These are phyloP conservation scores for Rhododendron ovatum DNA, from an alignment of 148 eudicot species.

Conservation along the genomic window DNA sequence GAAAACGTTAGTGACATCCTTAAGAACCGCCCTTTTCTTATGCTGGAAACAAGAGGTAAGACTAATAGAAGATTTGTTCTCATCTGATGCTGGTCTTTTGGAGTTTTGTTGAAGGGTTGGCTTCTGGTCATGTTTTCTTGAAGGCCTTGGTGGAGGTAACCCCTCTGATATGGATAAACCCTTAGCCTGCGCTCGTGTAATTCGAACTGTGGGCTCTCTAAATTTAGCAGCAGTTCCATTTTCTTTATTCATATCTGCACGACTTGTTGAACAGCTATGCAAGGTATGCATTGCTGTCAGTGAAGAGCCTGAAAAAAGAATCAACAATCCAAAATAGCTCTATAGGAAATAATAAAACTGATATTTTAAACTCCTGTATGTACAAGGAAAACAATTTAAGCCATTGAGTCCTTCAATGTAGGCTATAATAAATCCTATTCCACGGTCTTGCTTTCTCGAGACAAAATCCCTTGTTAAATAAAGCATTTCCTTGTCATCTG, in stretches of 20 bases:
- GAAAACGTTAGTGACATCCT: constrained; percentile 62
- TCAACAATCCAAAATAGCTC: constrained; percentile 12
- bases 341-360: not conserved
- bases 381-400: not conserved
- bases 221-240: constrained; percentile 25
- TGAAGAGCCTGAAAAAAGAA: not conserved
- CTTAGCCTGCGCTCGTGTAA: constrained; percentile 71
- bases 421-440: not conserved
- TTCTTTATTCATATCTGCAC: constrained; percentile 45
- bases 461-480: not conserved
- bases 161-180: constrained; percentile 42
- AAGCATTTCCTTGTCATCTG: not conserved
- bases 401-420: not conserved
- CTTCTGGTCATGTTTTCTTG: constrained; percentile 43
- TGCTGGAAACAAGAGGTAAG: constrained; percentile 28
- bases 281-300: constrained; percentile 27
- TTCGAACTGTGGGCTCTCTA: constrained; percentile 35
- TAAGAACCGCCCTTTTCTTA: constrained; percentile 64
- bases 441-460: not conserved
- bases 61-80: constrained; percentile 28
- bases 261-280: constrained; percentile 26
- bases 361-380: not conserved
- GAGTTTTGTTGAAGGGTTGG: constrained; percentile 27
- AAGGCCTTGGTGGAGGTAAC: constrained; percentile 37
- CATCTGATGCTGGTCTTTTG: constrained; percentile 61